Evolutionary conservation across 176 grass and related monocot genomes (phyloP).

Genomic region (Puya raimondii): DNA sequence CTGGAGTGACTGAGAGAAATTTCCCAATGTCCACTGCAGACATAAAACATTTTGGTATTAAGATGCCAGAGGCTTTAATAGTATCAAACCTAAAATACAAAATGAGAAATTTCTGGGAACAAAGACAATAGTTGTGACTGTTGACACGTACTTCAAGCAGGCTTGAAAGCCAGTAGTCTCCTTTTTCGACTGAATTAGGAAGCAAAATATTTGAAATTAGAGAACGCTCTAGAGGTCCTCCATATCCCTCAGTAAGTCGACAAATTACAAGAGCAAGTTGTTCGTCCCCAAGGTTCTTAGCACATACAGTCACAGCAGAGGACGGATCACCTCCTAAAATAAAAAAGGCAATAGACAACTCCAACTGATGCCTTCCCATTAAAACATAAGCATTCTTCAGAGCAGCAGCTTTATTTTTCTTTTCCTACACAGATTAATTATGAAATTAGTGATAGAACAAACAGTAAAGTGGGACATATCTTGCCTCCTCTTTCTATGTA

Average conservation of each 20-base stretch:
- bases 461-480: background rate
- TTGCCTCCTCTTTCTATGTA: background rate
- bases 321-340: conserved; percentile 72
- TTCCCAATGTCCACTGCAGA: conserved; percentile 92
- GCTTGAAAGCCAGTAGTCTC: conserved; percentile 82
- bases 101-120: conserved; percentile 8
- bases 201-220: conserved; percentile 77
- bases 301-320: conserved; percentile 81
- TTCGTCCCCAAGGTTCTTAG: conserved; percentile 85
- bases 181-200: conserved; percentile 70
- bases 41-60: conserved; percentile 32
- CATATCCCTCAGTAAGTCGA: conserved; percentile 61
- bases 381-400: conserved; percentile 98
- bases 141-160: conserved; percentile 60
- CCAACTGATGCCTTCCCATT: conserved; percentile 89
- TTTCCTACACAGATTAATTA: conserved; percentile 37
- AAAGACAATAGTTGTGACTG: conserved; percentile 13
- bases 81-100: conserved; percentile 15
- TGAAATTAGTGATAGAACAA: conserved; percentile 8
- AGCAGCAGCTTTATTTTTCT: conserved; percentile 89
- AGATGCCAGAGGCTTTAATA: conserved; percentile 15
- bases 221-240: conserved; percentile 61
- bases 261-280: conserved; percentile 94
- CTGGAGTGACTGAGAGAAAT: conserved; percentile 51
- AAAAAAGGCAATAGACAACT: conserved; percentile 94